These are phyloP conservation scores for Lachnellula occidentalis DNA, from an alignment of 2,329 filamentous ascomycete species.

Conservation along the genomic window DNA sequence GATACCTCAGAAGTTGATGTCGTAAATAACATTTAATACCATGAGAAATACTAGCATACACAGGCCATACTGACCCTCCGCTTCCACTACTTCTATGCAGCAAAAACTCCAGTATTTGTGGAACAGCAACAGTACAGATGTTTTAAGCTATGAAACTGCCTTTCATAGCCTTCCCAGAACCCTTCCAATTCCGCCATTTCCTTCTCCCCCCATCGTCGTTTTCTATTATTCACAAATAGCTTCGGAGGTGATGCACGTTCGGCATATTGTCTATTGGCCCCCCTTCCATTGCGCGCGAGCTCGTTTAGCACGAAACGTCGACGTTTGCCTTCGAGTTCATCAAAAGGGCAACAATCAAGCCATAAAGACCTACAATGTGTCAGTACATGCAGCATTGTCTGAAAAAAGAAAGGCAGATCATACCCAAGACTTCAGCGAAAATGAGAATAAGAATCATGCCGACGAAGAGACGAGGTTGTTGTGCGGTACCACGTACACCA, in stretches of 20 bases:
- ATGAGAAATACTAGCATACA: constrained; percentile 32
- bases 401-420: background rate
- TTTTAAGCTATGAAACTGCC: constrained; percentile 23
- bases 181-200: constrained; percentile 9
- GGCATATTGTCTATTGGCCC: constrained; percentile 24
- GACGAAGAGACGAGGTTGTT: constrained; percentile 63
- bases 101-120: constrained; percentile 28
- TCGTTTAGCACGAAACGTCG: constrained; percentile 55
- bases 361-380: constrained; percentile 75
- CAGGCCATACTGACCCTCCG: constrained; percentile 22
- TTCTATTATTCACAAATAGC: constrained; percentile 26
- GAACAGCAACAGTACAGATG: constrained; percentile 29
- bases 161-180: constrained; percentile 16
- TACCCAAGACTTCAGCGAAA: constrained; percentile 82
- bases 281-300: constrained; percentile 15
- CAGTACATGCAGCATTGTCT: constrained; percentile 21
- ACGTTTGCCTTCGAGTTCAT: constrained; percentile 93
- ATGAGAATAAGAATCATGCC: constrained; percentile 81
- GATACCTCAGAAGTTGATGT: background rate
- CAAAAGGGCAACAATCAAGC: constrained; percentile 94
- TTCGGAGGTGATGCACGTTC: constrained; percentile 24
- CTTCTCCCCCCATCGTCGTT: constrained; percentile 9
- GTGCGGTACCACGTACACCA: constrained; percentile 78
- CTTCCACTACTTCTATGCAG: constrained; percentile 30
- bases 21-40: constrained; percentile 21